A percentile compares a stretch with the other conserved stretches of the same genome.
Conservation (phyloP, 345 rosid species). For the Arabidopsis suecica region DNA sequence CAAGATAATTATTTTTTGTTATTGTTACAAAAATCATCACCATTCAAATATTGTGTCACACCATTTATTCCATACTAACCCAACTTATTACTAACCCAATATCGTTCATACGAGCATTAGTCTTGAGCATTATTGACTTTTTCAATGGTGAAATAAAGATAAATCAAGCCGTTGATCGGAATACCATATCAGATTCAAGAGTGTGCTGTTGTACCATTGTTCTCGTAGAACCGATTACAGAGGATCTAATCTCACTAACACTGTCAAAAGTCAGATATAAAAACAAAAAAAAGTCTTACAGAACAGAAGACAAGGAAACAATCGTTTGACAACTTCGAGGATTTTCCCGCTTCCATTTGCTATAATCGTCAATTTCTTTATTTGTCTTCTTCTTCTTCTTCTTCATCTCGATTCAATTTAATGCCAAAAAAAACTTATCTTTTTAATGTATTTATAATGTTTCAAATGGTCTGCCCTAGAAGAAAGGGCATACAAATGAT, state of each 20-base stretch:
- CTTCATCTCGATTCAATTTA: conserved; percentile 25
- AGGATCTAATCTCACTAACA: conserved; percentile 29
- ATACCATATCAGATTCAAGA: background rate
- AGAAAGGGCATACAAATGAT: conserved; percentile 19
- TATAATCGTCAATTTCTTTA: conserved; percentile 32
- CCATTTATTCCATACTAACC: no score
- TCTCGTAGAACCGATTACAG: conserved; percentile 18
- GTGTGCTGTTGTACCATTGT: background rate
- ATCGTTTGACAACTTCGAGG: conserved; percentile 56
- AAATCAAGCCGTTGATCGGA: background rate
- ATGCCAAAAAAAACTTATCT: background rate
- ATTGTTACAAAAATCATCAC: no score
- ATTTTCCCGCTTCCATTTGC: conserved; percentile 44
- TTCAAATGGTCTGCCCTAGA: conserved; percentile 41
- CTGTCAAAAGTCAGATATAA: conserved; percentile 27
- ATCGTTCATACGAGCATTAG: background rate
- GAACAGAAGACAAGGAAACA: conserved; percentile 59
- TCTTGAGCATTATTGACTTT: background rate
- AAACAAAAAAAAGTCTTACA: background rate
- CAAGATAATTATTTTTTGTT: no score
- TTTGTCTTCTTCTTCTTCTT: conserved; percentile 38
- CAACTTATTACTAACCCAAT: no score
- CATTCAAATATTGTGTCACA: no score
- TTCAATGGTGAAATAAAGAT: background rate
- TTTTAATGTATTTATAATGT: conserved; percentile 18